Percentiles rank a stretch among this genome's conserved stretches.
phyloP scores from a whole-genome alignment of 768 basidiomycete species.

The Leccinellum luteum region DNA sequence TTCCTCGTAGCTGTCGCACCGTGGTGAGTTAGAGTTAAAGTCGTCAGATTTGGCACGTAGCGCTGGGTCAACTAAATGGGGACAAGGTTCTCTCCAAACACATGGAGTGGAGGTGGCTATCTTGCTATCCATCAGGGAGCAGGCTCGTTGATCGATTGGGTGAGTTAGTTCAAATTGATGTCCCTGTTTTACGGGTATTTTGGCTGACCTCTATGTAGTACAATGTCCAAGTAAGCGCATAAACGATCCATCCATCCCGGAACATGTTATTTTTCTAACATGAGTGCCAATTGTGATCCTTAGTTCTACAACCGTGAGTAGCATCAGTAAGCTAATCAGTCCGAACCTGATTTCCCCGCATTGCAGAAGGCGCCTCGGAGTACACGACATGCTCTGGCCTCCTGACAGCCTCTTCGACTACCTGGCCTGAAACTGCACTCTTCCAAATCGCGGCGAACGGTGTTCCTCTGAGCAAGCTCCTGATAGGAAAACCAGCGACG shows the following conservation, averaged over 20 bases:
- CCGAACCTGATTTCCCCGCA: neutral
- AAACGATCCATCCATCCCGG: neutral
- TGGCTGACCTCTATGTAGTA: conserved; percentile 11
- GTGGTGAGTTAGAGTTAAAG: conserved; percentile 16
- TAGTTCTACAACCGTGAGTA: conserved; percentile 32
- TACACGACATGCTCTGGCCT: conserved; percentile 65
- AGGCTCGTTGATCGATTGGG: conserved; percentile 47
- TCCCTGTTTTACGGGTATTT: neutral
- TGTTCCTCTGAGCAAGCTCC: conserved; percentile 46
- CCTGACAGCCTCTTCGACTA: conserved; percentile 52
- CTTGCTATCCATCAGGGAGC: conserved; percentile 35
- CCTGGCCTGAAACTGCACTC: conserved; percentile 60
- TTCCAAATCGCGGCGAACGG: conserved; percentile 51
- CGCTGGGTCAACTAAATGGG: neutral
- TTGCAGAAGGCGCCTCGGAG: conserved; percentile 57
- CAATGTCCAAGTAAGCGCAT: conserved; percentile 38
- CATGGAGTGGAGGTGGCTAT: conserved; percentile 35
- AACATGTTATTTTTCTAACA: neutral
- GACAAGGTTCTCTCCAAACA: conserved; percentile 19
- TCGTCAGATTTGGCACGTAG: neutral
- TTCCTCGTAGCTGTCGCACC: conserved; percentile 16
- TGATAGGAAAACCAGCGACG: conserved; percentile 54
- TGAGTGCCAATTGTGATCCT: neutral
- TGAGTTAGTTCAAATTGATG: conserved; percentile 12
- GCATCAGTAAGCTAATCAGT: neutral